phyloP scores from a whole-genome alignment of 2,329 filamentous ascomycete species.

The Nectriaceae sp. region DNA sequence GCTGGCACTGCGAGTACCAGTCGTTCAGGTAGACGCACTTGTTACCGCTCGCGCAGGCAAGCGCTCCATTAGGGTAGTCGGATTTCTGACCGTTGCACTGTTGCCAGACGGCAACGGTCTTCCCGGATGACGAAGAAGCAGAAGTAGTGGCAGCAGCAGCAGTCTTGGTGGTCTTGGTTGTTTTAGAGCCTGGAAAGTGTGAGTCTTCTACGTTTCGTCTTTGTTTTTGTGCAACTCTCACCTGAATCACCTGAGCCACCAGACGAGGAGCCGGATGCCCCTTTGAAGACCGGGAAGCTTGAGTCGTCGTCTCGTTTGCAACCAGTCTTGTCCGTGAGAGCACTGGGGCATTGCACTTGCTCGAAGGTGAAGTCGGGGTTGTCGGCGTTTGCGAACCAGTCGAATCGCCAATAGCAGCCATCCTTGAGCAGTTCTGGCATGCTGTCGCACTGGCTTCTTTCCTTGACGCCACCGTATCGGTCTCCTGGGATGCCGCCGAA shows the following conservation, averaged over 20 bases:
- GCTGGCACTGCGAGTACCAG: conserved; percentile 27
- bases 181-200: background rate
- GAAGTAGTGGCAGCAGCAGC: conserved; percentile 9
- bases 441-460: conserved; percentile 50
- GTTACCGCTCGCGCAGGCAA: conserved; percentile 22
- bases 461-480: conserved; percentile 58
- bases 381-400: conserved; percentile 62
- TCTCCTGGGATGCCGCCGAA: conserved; percentile 49
- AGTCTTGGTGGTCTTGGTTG: conserved; percentile 1
- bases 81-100: conserved; percentile 26
- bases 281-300: conserved; percentile 27
- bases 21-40: conserved; percentile 26
- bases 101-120: conserved; percentile 14
- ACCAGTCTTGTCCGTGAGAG: conserved; percentile 43
- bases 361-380: conserved; percentile 58
- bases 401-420: conserved; percentile 65
- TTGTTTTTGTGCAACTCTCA: background rate
- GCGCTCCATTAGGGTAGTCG: conserved; percentile 21
- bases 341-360: conserved; percentile 57
- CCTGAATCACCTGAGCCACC: conserved; percentile 1
- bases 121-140: conserved; percentile 1
- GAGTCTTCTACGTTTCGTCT: background rate
- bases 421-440: conserved; percentile 56
- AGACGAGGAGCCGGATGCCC: conserved; percentile 11
- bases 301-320: conserved; percentile 36